Conservation (phyloP, 306 rosid species). For the Dryas alaskensis region DNA sequence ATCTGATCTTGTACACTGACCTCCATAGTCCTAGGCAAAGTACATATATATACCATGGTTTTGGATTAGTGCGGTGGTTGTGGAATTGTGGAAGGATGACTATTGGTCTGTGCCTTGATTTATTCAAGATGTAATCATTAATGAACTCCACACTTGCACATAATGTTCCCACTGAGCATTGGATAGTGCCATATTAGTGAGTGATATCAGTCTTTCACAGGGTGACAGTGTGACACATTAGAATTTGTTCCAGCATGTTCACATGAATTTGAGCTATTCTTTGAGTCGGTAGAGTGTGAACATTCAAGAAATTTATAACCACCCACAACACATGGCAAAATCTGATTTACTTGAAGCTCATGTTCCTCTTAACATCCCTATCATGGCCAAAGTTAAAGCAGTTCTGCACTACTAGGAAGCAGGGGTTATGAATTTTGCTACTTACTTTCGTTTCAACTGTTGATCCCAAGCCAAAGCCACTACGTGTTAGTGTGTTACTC, state of each 20-base stretch:
- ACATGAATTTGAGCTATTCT: not conserved
- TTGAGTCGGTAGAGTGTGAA: no score
- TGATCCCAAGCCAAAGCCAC: no score
- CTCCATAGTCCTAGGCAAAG: not conserved
- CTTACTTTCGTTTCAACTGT: no score
- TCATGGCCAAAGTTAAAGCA: no score
- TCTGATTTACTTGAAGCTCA: no score
- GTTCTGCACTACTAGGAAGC: no score
- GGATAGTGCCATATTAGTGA: not conserved
- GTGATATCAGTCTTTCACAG: not conserved
- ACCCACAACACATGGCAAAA: no score
- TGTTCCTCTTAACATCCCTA: no score
- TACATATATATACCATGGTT: not conserved
- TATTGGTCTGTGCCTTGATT: slow-evolving; percentile 6
- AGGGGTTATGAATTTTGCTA: no score
- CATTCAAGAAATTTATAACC: no score
- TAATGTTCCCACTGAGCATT: slow-evolving; percentile 5
- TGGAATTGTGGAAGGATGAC: slow-evolving; percentile 26
- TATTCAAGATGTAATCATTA: slow-evolving; percentile 30
- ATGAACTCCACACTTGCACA: not conserved
- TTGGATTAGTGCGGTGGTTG: slow-evolving; percentile 46
- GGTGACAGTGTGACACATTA: slow-evolving; percentile 1
- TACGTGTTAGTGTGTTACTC: no score
- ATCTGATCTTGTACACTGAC: not conserved
- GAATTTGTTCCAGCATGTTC: not conserved